Evolutionary conservation across 2,329 filamentous ascomycete species (phyloP).

Genomic region (Dactylellina drechsleri): DNA sequence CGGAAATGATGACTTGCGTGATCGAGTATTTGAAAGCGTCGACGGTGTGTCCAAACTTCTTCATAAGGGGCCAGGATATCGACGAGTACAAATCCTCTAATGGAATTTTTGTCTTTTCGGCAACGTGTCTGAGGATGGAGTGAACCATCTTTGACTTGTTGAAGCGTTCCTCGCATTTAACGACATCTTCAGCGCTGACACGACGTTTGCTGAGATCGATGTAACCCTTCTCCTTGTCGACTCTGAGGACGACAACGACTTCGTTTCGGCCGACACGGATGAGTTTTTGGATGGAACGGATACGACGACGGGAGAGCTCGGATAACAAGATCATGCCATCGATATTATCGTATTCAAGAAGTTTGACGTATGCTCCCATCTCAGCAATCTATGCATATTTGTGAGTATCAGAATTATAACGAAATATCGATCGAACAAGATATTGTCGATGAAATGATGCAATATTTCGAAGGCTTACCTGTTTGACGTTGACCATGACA

Average conservation of each 20-base stretch:
- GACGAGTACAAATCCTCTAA: conserved; percentile 93
- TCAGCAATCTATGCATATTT: conserved; percentile 79
- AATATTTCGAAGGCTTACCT: conserved; percentile 67
- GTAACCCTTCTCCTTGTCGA: conserved; percentile 99
- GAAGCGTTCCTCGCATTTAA: conserved; percentile 98
- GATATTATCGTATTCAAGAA: conserved; percentile 99
- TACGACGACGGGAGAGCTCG: conserved; percentile 96
- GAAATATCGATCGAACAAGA: background rate
- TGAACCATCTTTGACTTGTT: conserved; percentile 99
- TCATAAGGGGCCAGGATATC: conserved; percentile 97
- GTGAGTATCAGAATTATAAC: background rate
- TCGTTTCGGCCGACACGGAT: conserved; percentile 98
- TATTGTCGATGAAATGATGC: too few species aligned
- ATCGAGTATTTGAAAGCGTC: conserved; percentile 99
- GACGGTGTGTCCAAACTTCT: conserved; percentile 94
- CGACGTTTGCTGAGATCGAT: conserved; percentile 99
- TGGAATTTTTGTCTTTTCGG: conserved; percentile 93
- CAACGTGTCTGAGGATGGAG: conserved; percentile 98
- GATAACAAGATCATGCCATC: conserved; percentile 99
- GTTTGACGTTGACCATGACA: conserved; percentile 99
- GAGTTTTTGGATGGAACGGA: conserved; percentile 97
- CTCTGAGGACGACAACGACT: conserved; percentile 96
- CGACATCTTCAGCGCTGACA: conserved; percentile 95
- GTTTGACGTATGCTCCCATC: conserved; percentile 99
- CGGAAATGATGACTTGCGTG: conserved; percentile 71